Conservation (phyloP, 1,139 yeast species). For the Zygosaccharomyces sapae region DNA sequence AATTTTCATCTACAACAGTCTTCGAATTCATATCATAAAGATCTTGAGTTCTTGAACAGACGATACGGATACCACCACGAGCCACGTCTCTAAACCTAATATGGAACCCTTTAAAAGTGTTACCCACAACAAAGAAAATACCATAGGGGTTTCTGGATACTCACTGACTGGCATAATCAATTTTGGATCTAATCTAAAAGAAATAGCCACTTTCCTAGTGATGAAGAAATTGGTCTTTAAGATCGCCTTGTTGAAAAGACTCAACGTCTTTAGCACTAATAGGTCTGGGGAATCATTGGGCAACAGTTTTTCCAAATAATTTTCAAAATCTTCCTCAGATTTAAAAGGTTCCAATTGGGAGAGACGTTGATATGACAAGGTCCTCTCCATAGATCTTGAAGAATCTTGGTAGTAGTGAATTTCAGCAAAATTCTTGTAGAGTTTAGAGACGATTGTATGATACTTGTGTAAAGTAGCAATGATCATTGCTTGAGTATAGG, state of each 20-base stretch:
- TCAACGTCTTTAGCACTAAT: slow-evolving; percentile 75
- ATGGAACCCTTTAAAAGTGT: slow-evolving; percentile 96
- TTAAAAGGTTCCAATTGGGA: slow-evolving; percentile 72
- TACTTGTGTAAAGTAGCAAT: slow-evolving; percentile 70
- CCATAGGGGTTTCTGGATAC: slow-evolving; percentile 90
- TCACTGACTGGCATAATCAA: slow-evolving; percentile 73
- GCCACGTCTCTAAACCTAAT: slow-evolving; percentile 96
- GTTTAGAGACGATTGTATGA: slow-evolving; percentile 69
- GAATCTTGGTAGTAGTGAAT: slow-evolving; percentile 69
- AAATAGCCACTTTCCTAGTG: slow-evolving; percentile 90
- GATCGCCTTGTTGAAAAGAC: slow-evolving; percentile 78
- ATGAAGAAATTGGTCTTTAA: slow-evolving; percentile 92
- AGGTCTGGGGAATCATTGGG: slow-evolving; percentile 75
- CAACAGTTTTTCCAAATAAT: slow-evolving; percentile 62
- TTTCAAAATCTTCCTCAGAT: slow-evolving; percentile 69
- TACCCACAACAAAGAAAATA: slow-evolving; percentile 92
- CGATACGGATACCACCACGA: slow-evolving; percentile 97
- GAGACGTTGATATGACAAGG: slow-evolving; percentile 85
- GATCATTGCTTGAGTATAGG: slow-evolving; percentile 84
- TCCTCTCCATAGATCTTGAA: slow-evolving; percentile 56
- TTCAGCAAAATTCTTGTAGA: slow-evolving; percentile 90
- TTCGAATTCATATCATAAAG: slow-evolving; percentile 83
- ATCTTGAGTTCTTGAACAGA: slow-evolving; percentile 79
- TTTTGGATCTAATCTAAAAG: slow-evolving; percentile 83
- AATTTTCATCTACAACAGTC: slow-evolving; percentile 91